Conservation (phyloP, 1,139 yeast species). For the Meyerozyma elateridarum region DNA sequence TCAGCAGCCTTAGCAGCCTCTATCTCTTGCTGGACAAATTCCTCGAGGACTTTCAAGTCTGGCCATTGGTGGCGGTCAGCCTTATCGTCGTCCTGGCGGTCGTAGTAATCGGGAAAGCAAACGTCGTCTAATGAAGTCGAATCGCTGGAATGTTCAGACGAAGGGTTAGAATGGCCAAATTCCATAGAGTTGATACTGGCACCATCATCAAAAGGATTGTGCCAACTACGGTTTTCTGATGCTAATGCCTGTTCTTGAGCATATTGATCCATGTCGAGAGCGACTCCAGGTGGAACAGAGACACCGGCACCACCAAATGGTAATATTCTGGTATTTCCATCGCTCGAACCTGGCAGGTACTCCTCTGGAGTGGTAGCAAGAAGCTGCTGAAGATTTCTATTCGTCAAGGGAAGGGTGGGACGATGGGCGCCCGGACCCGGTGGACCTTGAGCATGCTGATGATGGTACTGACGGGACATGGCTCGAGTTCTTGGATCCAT, state of each 20-base stretch:
- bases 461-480: neutral
- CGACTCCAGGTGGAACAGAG: too few relatives aligned
- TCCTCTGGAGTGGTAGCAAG: slow-evolving; percentile 11
- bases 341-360: slow-evolving; percentile 9
- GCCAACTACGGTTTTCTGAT: slow-evolving; percentile 15
- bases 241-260: slow-evolving; percentile 32
- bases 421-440: slow-evolving; percentile 4
- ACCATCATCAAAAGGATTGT: slow-evolving; percentile 13
- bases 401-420: slow-evolving; percentile 30
- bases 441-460: slow-evolving; percentile 1
- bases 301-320: slow-evolving; percentile 15
- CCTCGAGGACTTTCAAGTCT: slow-evolving; percentile 67
- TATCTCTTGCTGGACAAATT: slow-evolving; percentile 68
- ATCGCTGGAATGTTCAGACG: slow-evolving; percentile 66
- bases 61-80: slow-evolving; percentile 57
- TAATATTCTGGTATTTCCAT: too few relatives aligned
- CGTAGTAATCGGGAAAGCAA: slow-evolving; percentile 9
- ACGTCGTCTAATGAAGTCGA: slow-evolving; percentile 83
- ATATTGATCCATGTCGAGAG: slow-evolving; percentile 38
- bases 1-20: slow-evolving; percentile 32
- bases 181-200: slow-evolving; percentile 31
- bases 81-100: slow-evolving; percentile 13
- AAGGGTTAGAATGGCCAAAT: slow-evolving; percentile 62
- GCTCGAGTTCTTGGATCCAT: neutral
- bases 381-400: slow-evolving; percentile 31